A percentile compares a stretch with the other conserved stretches of the same genome.
phyloP scores from a whole-genome alignment of 495 filamentous ascomycete genomes.

The Emericellopsis terricola region DNA sequence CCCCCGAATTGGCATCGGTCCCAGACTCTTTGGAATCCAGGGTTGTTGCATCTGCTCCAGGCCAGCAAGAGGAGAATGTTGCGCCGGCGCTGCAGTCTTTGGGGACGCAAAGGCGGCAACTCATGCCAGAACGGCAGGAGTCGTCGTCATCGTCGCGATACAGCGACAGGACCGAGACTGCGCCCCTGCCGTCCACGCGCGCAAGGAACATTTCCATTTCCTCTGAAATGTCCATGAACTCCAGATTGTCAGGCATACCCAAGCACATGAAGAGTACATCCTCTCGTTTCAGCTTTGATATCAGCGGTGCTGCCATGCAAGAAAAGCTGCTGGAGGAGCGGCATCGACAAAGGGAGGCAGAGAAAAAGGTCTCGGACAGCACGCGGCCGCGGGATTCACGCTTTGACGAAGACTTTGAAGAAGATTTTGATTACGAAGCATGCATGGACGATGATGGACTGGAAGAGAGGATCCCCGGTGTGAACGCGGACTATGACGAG shows the following conservation, averaged over 20 bases:
- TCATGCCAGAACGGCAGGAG: too few relatives aligned
- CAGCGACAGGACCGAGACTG: not conserved
- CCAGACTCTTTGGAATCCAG: too few relatives aligned
- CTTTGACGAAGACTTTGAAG: slow-evolving; percentile 48
- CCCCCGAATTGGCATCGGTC: too few relatives aligned
- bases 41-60: too few relatives aligned
- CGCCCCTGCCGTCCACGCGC: not conserved
- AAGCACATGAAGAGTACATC: slow-evolving; percentile 74
- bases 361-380: slow-evolving; percentile 22
- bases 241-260: slow-evolving; percentile 29
- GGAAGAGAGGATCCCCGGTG: slow-evolving; percentile 46
- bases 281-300: slow-evolving; percentile 84
- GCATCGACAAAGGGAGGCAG: slow-evolving; percentile 52
- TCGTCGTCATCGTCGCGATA: not conserved
- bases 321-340: slow-evolving; percentile 76
- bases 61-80: too few relatives aligned
- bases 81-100: too few relatives aligned
- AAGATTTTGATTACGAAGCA: slow-evolving; percentile 47
- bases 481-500: slow-evolving; percentile 54
- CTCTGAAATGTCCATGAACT: slow-evolving; percentile 20
- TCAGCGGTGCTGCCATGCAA: slow-evolving; percentile 64
- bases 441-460: slow-evolving; percentile 53
- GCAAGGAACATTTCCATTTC: slow-evolving; percentile 17
- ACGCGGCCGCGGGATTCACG: slow-evolving; percentile 17
- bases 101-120: too few relatives aligned